Evolutionary conservation across 306 rosid genomes (phyloP).

Genomic region (Prunus davidiana): DNA sequence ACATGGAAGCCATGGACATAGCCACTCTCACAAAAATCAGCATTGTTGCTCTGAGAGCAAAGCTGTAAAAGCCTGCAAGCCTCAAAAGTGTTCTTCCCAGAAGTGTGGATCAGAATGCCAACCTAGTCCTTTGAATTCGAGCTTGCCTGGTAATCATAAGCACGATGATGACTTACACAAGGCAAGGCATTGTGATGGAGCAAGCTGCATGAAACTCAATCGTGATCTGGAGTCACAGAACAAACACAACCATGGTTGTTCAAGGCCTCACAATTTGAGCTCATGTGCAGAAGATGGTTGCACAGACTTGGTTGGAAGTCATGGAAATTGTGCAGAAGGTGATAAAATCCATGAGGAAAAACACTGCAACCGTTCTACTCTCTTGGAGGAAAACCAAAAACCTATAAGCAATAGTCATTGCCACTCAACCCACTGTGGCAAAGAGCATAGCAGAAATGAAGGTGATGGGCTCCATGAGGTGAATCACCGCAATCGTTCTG

Average conservation of each 20-base stretch:
- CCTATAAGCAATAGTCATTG: neutral
- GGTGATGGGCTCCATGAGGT: conserved; percentile 5
- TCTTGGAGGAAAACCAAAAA: neutral
- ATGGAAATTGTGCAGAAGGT: conserved; percentile 23
- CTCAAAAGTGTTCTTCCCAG: conserved; percentile 41
- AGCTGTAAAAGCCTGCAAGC: conserved; percentile 12
- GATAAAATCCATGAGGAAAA: neutral
- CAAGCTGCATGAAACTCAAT: conserved; percentile 22
- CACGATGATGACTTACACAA: conserved; percentile 23
- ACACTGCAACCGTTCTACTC: neutral
- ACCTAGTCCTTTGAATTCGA: conserved; percentile 28
- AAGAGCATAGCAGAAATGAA: conserved; percentile 11
- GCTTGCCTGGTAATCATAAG: conserved; percentile 27
- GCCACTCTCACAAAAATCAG: conserved; percentile 33
- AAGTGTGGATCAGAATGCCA: conserved; percentile 30
- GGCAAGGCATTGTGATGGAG: conserved; percentile 40
- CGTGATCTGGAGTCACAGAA: conserved; percentile 32
- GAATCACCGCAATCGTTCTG: neutral
- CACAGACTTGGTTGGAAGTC: conserved; percentile 3
- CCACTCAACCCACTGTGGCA: conserved; percentile 18
- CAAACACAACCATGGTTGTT: conserved; percentile 23
- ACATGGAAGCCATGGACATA: conserved; percentile 36
- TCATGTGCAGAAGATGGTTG: conserved; percentile 13
- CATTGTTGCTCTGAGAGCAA: conserved; percentile 44
- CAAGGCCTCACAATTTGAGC: conserved; percentile 19